A percentile compares a stretch with the other conserved stretches of the same genome.
These are phyloP conservation scores for Ceratobasidium sp. DNA, from an alignment of 1,284 basidiomycete genomes.

Conservation along the genomic window DNA sequence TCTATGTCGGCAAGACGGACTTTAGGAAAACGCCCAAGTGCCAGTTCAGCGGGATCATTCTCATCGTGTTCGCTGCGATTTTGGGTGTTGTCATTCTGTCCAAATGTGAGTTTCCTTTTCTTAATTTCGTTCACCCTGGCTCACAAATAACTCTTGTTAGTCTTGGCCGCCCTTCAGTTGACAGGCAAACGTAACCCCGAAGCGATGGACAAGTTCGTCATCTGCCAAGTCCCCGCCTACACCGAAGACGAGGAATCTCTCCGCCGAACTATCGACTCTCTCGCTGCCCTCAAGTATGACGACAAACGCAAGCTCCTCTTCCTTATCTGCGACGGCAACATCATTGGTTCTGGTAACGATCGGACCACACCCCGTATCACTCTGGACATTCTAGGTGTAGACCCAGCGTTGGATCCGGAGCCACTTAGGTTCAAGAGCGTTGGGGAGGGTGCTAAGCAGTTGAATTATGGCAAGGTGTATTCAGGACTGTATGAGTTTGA, in stretches of 20 bases:
- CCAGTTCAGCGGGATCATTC: slow-evolving; percentile 87
- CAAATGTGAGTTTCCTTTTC: slow-evolving; percentile 84
- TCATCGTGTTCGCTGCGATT: slow-evolving; percentile 84
- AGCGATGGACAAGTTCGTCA: slow-evolving; percentile 95
- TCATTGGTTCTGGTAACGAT: slow-evolving; percentile 97
- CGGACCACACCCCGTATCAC: slow-evolving; percentile 90
- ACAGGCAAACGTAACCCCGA: slow-evolving; percentile 86
- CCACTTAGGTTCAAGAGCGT: slow-evolving; percentile 94
- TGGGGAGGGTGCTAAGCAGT: slow-evolving; percentile 91
- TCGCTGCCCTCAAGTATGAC: slow-evolving; percentile 93
- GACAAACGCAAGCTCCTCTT: slow-evolving; percentile 98
- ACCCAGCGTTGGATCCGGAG: slow-evolving; percentile 93
- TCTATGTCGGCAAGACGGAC: slow-evolving; percentile 85
- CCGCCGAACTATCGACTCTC: slow-evolving; percentile 92
- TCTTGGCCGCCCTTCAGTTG: slow-evolving; percentile 93
- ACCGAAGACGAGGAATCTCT: slow-evolving; percentile 98
- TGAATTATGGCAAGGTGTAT: slow-evolving; percentile 98
- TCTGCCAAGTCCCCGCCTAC: slow-evolving; percentile 97
- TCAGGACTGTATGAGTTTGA: slow-evolving; percentile 96
- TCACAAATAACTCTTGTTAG: slow-evolving; percentile 57
- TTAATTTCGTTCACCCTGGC: not conserved
- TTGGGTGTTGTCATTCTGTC: slow-evolving; percentile 85
- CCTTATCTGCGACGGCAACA: slow-evolving; percentile 97
- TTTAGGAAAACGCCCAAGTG: slow-evolving; percentile 88
- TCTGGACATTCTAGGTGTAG: slow-evolving; percentile 94